A percentile compares a stretch with the other conserved stretches of the same genome.
Conservation (phyloP, 2,329 filamentous ascomycete species). For the Colletotrichum echinochloae region DNA sequence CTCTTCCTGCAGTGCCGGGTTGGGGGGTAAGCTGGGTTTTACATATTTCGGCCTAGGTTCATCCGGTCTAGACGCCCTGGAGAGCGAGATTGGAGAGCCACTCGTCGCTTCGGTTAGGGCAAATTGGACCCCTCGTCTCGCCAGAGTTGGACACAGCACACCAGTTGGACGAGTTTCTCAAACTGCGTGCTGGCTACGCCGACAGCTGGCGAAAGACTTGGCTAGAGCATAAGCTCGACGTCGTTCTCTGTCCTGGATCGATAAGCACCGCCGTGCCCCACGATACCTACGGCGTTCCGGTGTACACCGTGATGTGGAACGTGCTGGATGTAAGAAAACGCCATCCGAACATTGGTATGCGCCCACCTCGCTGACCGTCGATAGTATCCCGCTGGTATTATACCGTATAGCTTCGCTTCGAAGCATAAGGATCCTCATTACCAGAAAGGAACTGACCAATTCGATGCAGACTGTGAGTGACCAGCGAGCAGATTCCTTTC, state of each 20-base stretch:
- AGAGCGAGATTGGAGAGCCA: conserved; percentile 55
- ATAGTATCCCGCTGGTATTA: conserved; percentile 63
- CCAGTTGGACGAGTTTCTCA: conserved; percentile 56
- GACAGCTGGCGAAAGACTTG: conserved; percentile 57
- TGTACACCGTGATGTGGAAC: conserved; percentile 64
- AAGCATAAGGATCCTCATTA: conserved; percentile 52
- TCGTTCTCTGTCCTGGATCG: conserved; percentile 60
- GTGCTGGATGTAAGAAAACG: conserved; percentile 59
- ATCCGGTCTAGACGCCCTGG: conserved; percentile 49
- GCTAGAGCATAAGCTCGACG: conserved; percentile 59
- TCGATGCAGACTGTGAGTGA: conserved; percentile 51
- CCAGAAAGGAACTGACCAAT: conserved; percentile 46
- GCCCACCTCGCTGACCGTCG: background rate
- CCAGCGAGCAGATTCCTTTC: background rate
- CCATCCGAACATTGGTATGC: background rate
- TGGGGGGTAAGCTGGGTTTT: conserved; percentile 50
- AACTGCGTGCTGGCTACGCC: conserved; percentile 47
- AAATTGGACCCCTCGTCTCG: conserved; percentile 45
- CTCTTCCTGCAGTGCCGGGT: conserved; percentile 47
- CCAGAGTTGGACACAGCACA: conserved; percentile 49
- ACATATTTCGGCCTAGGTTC: conserved; percentile 54
- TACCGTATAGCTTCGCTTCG: conserved; percentile 58
- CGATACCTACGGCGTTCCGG: conserved; percentile 60
- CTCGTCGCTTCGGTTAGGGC: conserved; percentile 53
- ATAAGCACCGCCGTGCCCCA: conserved; percentile 64